phyloP scores from a whole-genome alignment of 208 protist genomes.

The Leptomonas pyrrhocoris region DNA sequence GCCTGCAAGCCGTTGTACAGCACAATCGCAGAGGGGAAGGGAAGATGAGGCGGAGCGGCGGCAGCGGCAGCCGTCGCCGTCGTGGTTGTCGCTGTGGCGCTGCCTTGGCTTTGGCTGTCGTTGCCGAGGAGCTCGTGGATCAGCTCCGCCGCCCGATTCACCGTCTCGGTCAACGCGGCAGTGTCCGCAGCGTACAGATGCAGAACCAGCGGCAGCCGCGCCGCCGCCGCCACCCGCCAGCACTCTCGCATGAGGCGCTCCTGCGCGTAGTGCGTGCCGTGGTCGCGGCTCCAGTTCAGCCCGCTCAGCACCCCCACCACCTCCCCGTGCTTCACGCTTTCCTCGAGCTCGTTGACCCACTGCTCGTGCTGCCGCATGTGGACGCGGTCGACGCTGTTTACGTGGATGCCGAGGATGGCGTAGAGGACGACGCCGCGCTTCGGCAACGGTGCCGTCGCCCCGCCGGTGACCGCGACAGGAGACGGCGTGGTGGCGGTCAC shows the following conservation, averaged over 20 bases:
- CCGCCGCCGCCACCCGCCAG: constrained; percentile 50
- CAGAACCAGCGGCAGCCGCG: constrained; percentile 62
- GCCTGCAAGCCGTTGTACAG: constrained; percentile 63
- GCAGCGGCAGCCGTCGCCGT: constrained; percentile 26
- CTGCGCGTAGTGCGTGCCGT: constrained; percentile 78
- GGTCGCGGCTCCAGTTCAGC: constrained; percentile 65
- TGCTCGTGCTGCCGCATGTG: constrained; percentile 67
- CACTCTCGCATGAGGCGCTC: constrained; percentile 59
- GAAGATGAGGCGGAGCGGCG: no score
- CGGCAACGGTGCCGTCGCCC: not conserved
- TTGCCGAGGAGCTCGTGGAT: constrained; percentile 46
- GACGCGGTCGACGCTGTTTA: constrained; percentile 81
- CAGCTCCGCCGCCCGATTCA: constrained; percentile 60
- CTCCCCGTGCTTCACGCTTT: constrained; percentile 45
- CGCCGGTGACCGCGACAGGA: constrained; percentile 3
- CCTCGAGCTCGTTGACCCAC: constrained; percentile 63
- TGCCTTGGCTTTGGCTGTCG: constrained; percentile 1
- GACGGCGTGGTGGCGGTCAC: not conserved
- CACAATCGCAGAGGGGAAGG: no score
- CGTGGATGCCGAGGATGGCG: constrained; percentile 74
- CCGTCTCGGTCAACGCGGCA: constrained; percentile 36
- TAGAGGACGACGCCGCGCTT: constrained; percentile 43
- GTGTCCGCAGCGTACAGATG: constrained; percentile 48
- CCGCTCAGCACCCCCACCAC: constrained; percentile 76
- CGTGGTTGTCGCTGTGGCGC: constrained; percentile 8